Percentiles rank a stretch among this genome's conserved stretches.
Evolutionary conservation across 2,329 filamentous ascomycete species (phyloP).

Genomic region (Paecilomyces fulvus): DNA sequence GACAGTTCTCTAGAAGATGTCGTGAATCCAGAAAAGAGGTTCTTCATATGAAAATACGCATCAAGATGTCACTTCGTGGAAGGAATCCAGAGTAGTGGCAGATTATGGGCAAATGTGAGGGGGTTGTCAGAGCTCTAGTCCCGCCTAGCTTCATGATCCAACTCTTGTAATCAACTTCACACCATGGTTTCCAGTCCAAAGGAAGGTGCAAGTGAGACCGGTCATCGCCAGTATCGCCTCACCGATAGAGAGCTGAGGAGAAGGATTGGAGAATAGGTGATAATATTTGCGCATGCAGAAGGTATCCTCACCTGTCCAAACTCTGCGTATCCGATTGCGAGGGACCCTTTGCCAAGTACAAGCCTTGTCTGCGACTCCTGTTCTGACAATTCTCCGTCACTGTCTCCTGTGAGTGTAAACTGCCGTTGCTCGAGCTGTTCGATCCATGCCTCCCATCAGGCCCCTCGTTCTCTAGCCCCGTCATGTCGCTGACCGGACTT

Average conservation of each 20-base stretch:
- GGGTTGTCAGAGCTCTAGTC: not conserved
- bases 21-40: not conserved
- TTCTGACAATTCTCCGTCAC: conserved; percentile 20
- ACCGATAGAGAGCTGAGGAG: too few relatives aligned
- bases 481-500: conserved; percentile 16
- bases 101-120: not conserved
- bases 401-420: conserved; percentile 33
- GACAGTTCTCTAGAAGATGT: not conserved
- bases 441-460: conserved; percentile 31
- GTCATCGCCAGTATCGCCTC: too few relatives aligned
- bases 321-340: not conserved
- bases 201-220: too few relatives aligned
- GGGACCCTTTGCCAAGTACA: conserved; percentile 14
- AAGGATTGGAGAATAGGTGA: too few relatives aligned
- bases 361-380: conserved; percentile 9
- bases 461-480: conserved; percentile 23
- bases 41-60: not conserved
- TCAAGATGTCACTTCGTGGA: not conserved
- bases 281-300: not conserved
- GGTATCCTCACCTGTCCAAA: not conserved
- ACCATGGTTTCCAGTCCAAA: too few relatives aligned
- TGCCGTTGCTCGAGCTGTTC: conserved; percentile 31
- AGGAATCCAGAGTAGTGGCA: not conserved
- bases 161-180: too few relatives aligned
- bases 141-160: too few relatives aligned